Evolutionary conservation across 306 rosid genomes (phyloP).

Genomic region (Boehmeria nivea): DNA sequence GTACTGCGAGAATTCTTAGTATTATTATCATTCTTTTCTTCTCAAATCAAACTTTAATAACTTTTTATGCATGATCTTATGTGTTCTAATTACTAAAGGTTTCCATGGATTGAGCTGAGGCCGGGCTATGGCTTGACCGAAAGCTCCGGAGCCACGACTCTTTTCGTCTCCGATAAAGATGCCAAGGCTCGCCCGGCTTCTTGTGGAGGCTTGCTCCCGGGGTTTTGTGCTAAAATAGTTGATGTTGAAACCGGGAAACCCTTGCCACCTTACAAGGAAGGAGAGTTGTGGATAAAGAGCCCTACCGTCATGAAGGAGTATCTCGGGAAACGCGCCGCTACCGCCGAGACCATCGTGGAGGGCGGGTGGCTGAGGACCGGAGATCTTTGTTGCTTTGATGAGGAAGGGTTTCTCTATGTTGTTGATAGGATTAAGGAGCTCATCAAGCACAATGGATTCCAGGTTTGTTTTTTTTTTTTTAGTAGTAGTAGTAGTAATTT

Average conservation of each 20-base stretch:
- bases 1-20: no score
- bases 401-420: constrained; percentile 54
- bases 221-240: constrained; percentile 56
- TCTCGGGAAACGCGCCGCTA: constrained; percentile 66
- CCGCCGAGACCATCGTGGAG: constrained; percentile 44
- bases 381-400: constrained; percentile 74
- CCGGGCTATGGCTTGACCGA: constrained; percentile 88
- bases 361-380: constrained; percentile 86
- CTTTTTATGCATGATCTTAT: neutral
- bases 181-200: constrained; percentile 47
- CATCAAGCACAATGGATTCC: constrained; percentile 84
- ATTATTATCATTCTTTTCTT: no score
- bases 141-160: constrained; percentile 52
- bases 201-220: constrained; percentile 58
- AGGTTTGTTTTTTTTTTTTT: constrained; percentile 30
- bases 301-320: constrained; percentile 70
- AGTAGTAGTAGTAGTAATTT: no score
- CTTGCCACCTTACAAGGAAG: constrained; percentile 57
- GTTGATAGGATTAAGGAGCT: constrained; percentile 84
- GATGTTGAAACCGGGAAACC: constrained; percentile 51
- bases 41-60: no score
- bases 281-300: constrained; percentile 81
- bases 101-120: constrained; percentile 84
- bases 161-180: constrained; percentile 34
- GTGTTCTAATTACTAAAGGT: constrained; percentile 4